phyloP scores from a whole-genome alignment of 2,329 filamentous ascomycete species.

The Colletotrichum sp. region DNA sequence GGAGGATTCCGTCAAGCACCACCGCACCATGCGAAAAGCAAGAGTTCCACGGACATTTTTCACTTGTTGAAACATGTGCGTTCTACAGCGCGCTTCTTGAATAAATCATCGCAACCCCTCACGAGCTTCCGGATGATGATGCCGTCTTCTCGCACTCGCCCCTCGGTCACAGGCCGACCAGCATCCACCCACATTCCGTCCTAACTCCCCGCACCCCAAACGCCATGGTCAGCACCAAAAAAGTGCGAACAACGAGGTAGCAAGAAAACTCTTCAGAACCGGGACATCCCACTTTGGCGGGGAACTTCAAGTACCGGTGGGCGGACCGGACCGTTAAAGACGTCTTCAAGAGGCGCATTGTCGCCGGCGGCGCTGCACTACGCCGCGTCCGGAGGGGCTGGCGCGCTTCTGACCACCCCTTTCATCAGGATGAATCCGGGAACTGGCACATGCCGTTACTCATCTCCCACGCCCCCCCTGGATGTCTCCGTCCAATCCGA shows the following conservation, averaged over 20 bases:
- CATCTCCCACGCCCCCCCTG: not conserved
- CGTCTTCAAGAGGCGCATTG: not conserved
- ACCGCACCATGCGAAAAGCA: not conserved
- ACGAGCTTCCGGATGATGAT: not conserved
- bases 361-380: not conserved
- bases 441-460: not conserved
- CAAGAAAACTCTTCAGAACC: not conserved
- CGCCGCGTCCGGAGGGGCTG: not conserved
- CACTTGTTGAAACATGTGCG: not conserved
- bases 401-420: not conserved
- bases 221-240: not conserved
- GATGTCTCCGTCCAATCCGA: not conserved
- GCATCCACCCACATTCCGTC: constrained; percentile 6
- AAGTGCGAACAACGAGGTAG: not conserved
- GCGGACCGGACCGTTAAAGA: constrained; percentile 2
- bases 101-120: not conserved
- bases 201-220: not conserved
- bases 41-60: not conserved
- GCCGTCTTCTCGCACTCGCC: not conserved
- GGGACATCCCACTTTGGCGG: not conserved
- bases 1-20: not conserved
- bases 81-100: not conserved
- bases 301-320: not conserved
- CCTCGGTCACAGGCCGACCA: not conserved
- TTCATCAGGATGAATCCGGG: not conserved